Conservation (phyloP, 148 eudicot species). For the Vaccinium macrocarpon region DNA sequence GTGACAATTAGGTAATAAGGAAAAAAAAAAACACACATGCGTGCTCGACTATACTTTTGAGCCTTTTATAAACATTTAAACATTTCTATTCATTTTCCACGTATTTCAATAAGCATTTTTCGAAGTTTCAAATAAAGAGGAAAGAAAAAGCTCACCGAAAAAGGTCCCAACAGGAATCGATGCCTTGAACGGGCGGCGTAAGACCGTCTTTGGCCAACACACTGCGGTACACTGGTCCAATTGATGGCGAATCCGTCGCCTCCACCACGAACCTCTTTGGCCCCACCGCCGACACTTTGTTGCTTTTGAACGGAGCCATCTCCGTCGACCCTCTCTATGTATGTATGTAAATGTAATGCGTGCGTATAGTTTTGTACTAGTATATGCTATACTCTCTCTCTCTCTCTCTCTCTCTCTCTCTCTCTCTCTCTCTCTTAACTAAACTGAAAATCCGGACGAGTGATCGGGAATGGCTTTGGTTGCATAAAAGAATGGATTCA, state of each 20-base stretch:
- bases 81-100: too few species aligned
- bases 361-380: too few species aligned
- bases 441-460: not conserved
- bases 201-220: conserved; percentile 71
- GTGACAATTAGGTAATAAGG: too few species aligned
- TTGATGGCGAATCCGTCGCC: conserved; percentile 61
- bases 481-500: not conserved
- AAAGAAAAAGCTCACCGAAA: conserved; percentile 47
- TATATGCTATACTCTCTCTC: too few species aligned
- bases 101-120: too few species aligned
- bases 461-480: not conserved
- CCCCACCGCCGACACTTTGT: conserved; percentile 36
- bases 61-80: too few species aligned
- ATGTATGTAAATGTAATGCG: not conserved
- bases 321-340: not conserved
- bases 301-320: conserved; percentile 3
- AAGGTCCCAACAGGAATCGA: conserved; percentile 87
- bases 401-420: not conserved
- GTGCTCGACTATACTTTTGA: too few species aligned
- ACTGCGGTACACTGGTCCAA: conserved; percentile 78
- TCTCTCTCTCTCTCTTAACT: not conserved
- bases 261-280: conserved; percentile 47
- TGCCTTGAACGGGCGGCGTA: conserved; percentile 51
- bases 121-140: not conserved
- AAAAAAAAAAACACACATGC: too few species aligned